Evolutionary conservation across 225 moss, liverwort and hornwort species (phyloP).

Genomic region (Ulota crispa): DNA sequence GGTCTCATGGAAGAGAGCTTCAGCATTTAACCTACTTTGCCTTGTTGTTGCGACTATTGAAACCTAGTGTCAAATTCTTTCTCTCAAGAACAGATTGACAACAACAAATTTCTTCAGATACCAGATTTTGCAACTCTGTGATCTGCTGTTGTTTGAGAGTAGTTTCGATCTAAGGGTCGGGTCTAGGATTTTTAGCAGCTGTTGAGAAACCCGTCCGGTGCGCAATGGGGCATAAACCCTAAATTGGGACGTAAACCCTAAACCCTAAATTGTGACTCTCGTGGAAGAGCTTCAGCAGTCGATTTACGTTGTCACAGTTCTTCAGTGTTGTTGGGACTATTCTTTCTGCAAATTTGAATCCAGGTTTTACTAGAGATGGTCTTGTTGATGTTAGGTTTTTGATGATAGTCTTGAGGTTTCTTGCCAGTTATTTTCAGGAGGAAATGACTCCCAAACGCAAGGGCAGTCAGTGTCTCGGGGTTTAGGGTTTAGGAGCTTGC

Average conservation of each 20-base stretch:
- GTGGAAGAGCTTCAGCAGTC: not conserved
- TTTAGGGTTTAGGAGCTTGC: constrained; percentile 5
- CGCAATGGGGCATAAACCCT: not conserved
- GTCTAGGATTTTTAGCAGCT: constrained; percentile 16
- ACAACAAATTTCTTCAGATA: not conserved
- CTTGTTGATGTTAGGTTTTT: not conserved
- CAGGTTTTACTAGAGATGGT: not conserved
- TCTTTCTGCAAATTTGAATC: not conserved
- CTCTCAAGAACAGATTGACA: not conserved
- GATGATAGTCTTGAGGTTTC: not conserved
- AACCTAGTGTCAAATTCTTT: not conserved
- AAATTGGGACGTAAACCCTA: not conserved
- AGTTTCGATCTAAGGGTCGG: not conserved
- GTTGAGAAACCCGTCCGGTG: constrained; percentile 31
- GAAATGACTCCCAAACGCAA: not conserved
- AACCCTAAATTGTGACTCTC: not conserved
- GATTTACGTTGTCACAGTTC: not conserved
- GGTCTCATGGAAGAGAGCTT: not conserved
- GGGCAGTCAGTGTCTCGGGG: not conserved
- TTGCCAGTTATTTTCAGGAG: not conserved
- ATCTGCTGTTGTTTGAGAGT: not conserved
- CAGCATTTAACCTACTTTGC: not conserved
- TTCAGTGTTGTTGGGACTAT: not conserved
- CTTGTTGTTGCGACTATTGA: not conserved
- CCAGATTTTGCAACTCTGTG: not conserved